Base-by-base conservation (phyloP, 139 green algal genomes). In the Closterium sp. region DNA sequence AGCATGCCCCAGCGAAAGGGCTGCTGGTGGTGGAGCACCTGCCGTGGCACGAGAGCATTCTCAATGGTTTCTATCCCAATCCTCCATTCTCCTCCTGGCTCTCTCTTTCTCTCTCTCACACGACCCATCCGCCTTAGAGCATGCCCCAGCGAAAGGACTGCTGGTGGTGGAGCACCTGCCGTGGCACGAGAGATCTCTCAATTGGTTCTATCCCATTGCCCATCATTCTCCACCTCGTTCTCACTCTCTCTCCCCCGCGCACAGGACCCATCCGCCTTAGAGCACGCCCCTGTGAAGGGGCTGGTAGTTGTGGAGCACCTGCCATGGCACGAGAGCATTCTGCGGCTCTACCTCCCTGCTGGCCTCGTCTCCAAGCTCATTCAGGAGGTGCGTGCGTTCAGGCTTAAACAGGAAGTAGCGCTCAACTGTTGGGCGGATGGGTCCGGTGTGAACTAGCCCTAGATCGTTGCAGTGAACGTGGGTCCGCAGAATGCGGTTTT, bases 281-380 rank as follows among this genome's bases (percentile, higher is more conserved):
- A 38, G 21, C 89, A 92, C 31, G 85, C 89, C 31, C 89, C 89
- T 8, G 19, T 89, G 33, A 92, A 92, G 34, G 89, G 89, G 12
- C 89, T 92, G 30, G 86, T 92, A 34, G 83, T 89, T 12, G 89
- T 92, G 23, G 89, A 92, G 33, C 89, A 92, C 33, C 23, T 93
- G 33, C 90, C 90, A 3, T 76, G 55, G 55, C 85, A 92, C 8
- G 90, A 92, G 84, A 90, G 84, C 84, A 90, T 90, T 69, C 90
- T 92, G 1, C 81, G 84, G 21, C 34, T 92, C 0, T 92, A 88
- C 23, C 34, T 92, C 1, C 90, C 90, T 33, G 30, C 84, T 28
- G 84, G 90, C 12, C 34, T 92, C 33, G 38, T 92, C n/a, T 43
- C 34, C 0, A 90, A 90, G 84, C 84, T 92, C 30, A 92, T 92